These are phyloP conservation scores for Canariomyces notabilis DNA, from an alignment of 2,329 filamentous ascomycete species.

Conservation along the genomic window DNA sequence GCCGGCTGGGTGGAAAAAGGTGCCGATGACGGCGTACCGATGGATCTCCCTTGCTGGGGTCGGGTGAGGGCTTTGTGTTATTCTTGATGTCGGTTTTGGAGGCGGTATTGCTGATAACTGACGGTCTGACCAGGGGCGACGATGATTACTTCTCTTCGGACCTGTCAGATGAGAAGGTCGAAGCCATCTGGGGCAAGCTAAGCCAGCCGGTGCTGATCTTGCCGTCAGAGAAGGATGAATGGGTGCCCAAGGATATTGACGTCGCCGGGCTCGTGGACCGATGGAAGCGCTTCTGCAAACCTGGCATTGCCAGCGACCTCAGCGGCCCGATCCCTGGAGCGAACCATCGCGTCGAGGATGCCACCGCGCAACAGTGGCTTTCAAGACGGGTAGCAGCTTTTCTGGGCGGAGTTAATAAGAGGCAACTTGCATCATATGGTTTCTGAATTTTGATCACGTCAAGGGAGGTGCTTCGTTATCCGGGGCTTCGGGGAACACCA, in stretches of 20 bases:
- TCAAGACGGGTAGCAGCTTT: constrained; percentile 44
- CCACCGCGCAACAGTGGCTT: constrained; percentile 46
- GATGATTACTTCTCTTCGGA: constrained; percentile 90
- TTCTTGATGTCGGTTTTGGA: neutral
- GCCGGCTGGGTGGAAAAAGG: constrained; percentile 34
- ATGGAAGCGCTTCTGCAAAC: constrained; percentile 47
- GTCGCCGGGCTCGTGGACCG: constrained; percentile 51
- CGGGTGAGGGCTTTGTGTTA: constrained; percentile 39
- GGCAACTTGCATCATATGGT: neutral
- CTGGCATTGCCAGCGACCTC: constrained; percentile 42
- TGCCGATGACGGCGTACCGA: constrained; percentile 49
- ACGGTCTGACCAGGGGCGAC: constrained; percentile 48
- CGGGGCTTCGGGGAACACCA: neutral
- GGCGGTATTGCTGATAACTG: constrained; percentile 1
- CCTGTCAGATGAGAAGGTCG: constrained; percentile 52
- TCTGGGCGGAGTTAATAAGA: constrained; percentile 30
- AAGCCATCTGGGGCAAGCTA: constrained; percentile 61
- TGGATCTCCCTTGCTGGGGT: constrained; percentile 45
- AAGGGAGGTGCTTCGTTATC: neutral
- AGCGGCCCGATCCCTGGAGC: constrained; percentile 51
- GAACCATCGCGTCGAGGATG: constrained; percentile 44
- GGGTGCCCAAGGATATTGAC: constrained; percentile 54
- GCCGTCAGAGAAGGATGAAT: constrained; percentile 62
- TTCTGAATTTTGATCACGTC: neutral
- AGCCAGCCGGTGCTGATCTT: constrained; percentile 58